These are phyloP conservation scores for Glomus cerebriforme DNA, from an alignment of 192 early-diverging fungal species.

Conservation along the genomic window DNA sequence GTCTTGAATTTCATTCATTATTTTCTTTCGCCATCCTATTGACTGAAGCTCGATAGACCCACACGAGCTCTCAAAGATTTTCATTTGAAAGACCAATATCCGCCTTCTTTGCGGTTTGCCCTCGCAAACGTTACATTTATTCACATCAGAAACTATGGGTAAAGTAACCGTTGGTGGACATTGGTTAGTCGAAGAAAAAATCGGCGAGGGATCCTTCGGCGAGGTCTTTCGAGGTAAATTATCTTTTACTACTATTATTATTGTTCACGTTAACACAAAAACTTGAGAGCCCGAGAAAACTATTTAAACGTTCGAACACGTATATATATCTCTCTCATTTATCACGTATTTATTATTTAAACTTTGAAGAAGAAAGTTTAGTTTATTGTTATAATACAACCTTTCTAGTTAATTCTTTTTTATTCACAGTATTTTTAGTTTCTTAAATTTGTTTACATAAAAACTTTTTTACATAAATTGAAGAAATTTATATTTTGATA, in stretches of 20 bases:
- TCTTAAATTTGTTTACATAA: too few relatives aligned
- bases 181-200: constrained; percentile 56
- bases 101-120: constrained; percentile 20
- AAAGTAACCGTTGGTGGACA: constrained; percentile 48
- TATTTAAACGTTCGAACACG: neutral
- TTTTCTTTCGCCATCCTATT: neutral
- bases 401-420: too few relatives aligned
- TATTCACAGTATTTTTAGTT: neutral
- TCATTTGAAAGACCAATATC: constrained; percentile 30
- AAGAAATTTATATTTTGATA: too few relatives aligned
- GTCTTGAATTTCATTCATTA: constrained; percentile 12
- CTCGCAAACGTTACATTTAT: constrained; percentile 16
- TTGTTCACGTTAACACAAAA: neutral
- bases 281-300: neutral
- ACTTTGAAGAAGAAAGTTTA: neutral
- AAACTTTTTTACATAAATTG: too few relatives aligned
- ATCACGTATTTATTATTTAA: too few relatives aligned
- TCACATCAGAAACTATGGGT: neutral
- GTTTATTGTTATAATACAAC: neutral
- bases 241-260: neutral
- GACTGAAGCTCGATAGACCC: constrained; percentile 26
- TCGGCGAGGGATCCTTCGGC: constrained; percentile 65
- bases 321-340: neutral
- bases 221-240: constrained; percentile 62
- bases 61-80: constrained; percentile 26